These are phyloP conservation scores for Waltiozyma solani DNA, from an alignment of 1,139 yeast species.

Conservation along the genomic window DNA sequence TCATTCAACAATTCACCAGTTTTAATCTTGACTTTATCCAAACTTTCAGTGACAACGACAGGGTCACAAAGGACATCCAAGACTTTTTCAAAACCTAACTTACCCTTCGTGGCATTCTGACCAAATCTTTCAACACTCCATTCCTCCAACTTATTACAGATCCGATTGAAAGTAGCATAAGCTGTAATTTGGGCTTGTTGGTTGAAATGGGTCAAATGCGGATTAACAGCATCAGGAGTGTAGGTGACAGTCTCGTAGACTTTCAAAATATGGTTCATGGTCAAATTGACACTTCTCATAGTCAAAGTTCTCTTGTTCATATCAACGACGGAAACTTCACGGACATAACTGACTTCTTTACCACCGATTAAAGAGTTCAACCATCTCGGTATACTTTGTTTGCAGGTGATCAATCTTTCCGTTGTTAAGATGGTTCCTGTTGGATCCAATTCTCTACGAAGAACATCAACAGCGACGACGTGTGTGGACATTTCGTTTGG, in stretches of 20 bases:
- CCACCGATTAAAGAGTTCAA: constrained; percentile 66
- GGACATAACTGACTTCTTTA: constrained; percentile 62
- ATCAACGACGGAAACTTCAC: constrained; percentile 86
- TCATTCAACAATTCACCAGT: constrained; percentile 1
- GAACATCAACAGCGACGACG: constrained; percentile 90
- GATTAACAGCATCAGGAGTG: constrained; percentile 50
- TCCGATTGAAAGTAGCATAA: constrained; percentile 53
- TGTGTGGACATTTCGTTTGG: constrained; percentile 90
- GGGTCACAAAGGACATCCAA: constrained; percentile 38
- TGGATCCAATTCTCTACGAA: constrained; percentile 58
- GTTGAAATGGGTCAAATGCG: constrained; percentile 49
- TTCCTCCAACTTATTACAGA: constrained; percentile 81
- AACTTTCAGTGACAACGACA: constrained; percentile 24
- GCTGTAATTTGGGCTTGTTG: constrained; percentile 91
- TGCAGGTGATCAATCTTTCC: constrained; percentile 83
- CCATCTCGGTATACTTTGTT: constrained; percentile 86
- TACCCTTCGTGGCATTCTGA: constrained; percentile 79
- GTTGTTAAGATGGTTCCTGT: constrained; percentile 52
- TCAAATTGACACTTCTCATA: constrained; percentile 79
- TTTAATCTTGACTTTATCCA: constrained; percentile 16
- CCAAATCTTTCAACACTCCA: constrained; percentile 87
- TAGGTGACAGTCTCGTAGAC: constrained; percentile 84
- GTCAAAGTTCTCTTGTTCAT: constrained; percentile 51
- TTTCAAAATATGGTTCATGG: constrained; percentile 64
- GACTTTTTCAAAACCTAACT: constrained; percentile 75